A percentile compares a stretch with the other conserved stretches of the same genome.
These are phyloP conservation scores for Mycena maculata DNA, from an alignment of 768 basidiomycete species.

Conservation along the genomic window DNA sequence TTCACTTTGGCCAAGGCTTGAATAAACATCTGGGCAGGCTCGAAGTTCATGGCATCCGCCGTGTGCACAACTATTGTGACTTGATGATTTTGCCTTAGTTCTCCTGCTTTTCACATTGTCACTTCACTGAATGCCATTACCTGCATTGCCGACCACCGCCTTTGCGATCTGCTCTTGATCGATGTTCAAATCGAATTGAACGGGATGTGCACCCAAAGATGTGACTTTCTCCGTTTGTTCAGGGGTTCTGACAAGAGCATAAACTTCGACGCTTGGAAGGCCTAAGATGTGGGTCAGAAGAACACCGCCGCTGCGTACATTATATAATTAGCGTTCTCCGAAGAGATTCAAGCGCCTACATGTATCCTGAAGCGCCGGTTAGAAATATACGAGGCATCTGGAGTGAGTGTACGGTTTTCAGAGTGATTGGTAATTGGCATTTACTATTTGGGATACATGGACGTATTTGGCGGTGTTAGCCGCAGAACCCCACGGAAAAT, in stretches of 20 bases:
- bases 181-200: slow-evolving; percentile 12
- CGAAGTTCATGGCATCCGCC: slow-evolving; percentile 23
- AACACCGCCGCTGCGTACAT: not conserved
- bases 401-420: no score
- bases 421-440: no score
- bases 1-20: slow-evolving; percentile 19
- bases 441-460: no score
- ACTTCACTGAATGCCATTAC: not conserved
- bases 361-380: slow-evolving; percentile 27
- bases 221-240: slow-evolving; percentile 20
- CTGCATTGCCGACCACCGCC: slow-evolving; percentile 5
- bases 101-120: no score
- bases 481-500: no score
- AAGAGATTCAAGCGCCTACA: not conserved
- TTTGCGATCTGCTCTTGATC: slow-evolving; percentile 9
- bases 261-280: slow-evolving; percentile 4
- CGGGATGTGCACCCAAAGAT: slow-evolving; percentile 6
- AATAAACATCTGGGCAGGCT: slow-evolving; percentile 19
- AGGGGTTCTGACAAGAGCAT: slow-evolving; percentile 19
- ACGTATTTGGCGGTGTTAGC: no score
- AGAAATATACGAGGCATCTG: slow-evolving; percentile 7
- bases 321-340: not conserved
- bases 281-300: slow-evolving; percentile 12
- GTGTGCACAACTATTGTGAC: slow-evolving; percentile 23
- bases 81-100: not conserved